Evolutionary conservation across 441 rosid genomes (phyloP), one percentile per base, ranked within the genome.

Genomic region (Hypseocharis bilobata): DNA sequence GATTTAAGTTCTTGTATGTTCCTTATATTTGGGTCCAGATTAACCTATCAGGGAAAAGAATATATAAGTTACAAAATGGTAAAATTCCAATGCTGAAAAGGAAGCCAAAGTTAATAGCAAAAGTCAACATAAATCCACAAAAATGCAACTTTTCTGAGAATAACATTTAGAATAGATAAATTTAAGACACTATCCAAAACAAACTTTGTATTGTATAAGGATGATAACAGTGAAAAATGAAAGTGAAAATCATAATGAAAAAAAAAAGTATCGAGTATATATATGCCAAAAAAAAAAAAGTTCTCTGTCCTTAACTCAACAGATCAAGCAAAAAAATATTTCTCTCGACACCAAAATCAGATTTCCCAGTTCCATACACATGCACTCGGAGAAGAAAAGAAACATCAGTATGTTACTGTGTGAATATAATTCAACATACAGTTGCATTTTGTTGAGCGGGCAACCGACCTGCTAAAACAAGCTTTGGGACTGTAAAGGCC

Each of bases 381-480:
- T 27, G 64, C 66, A 58, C 29, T 62, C 30, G 13, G 40, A 38
- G 20, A 74, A 68, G 32, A 64, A 74, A 64, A 56, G 49, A 58
- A 32, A 44, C 26, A 67, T 44, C 13, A 64, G 36, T 32, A 14
- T 7, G 8, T 40, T 32, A 28, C 26, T 51, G 26, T 51, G 49
- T 54, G 62, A 69, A 68, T 13, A 20, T 26, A 63, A 67, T 51
- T 66, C 69, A 65, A 86, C 97, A 22, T 88, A 94, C 99, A 65
- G 94, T 92, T 76, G 99, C 99, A 84, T 94, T 91, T 79, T 91
- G 99, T 75, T 91, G 99, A 71, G 99, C 88, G 65, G 96, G 99
- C 82, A 94, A 82, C 71, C 94, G 96, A 79, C 99, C 99, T 30
- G 96, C 96, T 80, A 94, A 84, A 71, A 89, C 96, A 86, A 94